Conservation (phyloP, 805 yeast species). For the Candida berthetii region DNA sequence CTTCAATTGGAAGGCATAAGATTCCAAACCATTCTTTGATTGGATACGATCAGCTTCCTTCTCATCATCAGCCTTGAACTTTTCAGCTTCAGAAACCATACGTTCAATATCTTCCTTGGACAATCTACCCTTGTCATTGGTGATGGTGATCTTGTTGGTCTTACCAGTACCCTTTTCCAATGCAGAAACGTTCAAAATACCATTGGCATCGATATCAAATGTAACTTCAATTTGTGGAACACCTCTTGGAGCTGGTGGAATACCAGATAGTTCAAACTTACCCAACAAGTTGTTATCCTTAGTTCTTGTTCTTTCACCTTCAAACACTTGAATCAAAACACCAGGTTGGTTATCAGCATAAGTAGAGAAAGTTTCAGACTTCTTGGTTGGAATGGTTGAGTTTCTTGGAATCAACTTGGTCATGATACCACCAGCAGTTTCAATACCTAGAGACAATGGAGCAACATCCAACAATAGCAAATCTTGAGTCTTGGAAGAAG, state of each 20-base stretch:
- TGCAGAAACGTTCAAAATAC: constrained; percentile 95
- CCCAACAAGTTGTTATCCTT: constrained; percentile 96
- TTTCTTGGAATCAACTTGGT: constrained; percentile 98
- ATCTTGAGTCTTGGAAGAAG: constrained; percentile 97
- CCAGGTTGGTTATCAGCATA: constrained; percentile 99
- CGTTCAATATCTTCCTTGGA: constrained; percentile 97
- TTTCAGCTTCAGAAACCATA: constrained; percentile 97
- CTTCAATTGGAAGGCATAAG: constrained; percentile 93
- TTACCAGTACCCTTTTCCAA: constrained; percentile 99
- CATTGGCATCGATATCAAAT: constrained; percentile 95
- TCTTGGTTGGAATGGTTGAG: constrained; percentile 98
- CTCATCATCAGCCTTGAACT: constrained; percentile 95
- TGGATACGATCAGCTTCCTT: constrained; percentile 88
- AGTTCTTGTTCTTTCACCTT: constrained; percentile 98
- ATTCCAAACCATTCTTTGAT: constrained; percentile 94
- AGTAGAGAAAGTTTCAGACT: constrained; percentile 96
- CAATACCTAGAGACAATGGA: constrained; percentile 97
- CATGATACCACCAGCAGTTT: constrained; percentile 99
- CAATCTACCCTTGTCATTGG: constrained; percentile 98
- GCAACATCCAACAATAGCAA: constrained; percentile 96
- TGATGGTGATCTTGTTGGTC: constrained; percentile 92
- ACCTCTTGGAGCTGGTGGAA: constrained; percentile 99
- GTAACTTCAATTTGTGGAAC: constrained; percentile 98
- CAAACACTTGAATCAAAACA: constrained; percentile 96
- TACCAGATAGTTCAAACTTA: constrained; percentile 94